These are phyloP conservation scores for Theileria orientalis DNA, from an alignment of 169 alveolate genomes.

Conservation along the genomic window DNA sequence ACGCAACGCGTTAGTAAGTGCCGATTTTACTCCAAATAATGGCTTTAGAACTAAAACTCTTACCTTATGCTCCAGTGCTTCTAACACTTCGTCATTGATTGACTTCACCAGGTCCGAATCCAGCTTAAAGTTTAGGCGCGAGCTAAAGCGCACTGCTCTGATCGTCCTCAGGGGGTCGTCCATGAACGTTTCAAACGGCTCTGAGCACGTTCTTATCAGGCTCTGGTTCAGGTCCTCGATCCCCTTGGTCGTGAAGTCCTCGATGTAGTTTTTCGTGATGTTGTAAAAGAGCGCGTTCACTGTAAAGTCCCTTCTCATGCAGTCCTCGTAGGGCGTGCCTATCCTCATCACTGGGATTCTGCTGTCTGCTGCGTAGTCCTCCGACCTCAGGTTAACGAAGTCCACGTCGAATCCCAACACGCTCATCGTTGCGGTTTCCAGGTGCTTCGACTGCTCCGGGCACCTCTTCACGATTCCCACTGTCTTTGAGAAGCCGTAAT, in stretches of 20 bases:
- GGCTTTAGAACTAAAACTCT: not conserved
- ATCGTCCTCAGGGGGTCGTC: constrained; percentile 98
- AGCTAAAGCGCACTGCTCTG: constrained; percentile 92
- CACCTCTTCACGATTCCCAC: constrained; percentile 90
- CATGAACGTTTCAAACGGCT: constrained; percentile 88
- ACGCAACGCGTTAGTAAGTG: not conserved
- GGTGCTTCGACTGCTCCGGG: constrained; percentile 94
- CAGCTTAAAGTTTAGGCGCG: constrained; percentile 42
- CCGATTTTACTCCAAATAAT: not conserved
- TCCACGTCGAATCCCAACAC: constrained; percentile 90
- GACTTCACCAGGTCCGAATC: constrained; percentile 32
- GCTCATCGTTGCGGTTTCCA: constrained; percentile 94
- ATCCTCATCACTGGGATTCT: constrained; percentile 91
- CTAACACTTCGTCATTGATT: constrained; percentile 25
- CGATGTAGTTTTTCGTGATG: constrained; percentile 87
- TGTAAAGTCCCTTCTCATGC: constrained; percentile 96
- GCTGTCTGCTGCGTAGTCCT: constrained; percentile 87
- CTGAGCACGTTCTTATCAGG: constrained; percentile 92
- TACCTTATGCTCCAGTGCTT: constrained; percentile 53
- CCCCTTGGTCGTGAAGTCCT: constrained; percentile 93
- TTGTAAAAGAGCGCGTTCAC: constrained; percentile 96
- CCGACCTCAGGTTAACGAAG: constrained; percentile 95
- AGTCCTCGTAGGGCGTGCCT: constrained; percentile 96
- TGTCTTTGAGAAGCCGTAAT: constrained; percentile 72
- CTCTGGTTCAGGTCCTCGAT: constrained; percentile 86